phyloP scores from a whole-genome alignment of 345 rosid species.

The Brassica incana region DNA sequence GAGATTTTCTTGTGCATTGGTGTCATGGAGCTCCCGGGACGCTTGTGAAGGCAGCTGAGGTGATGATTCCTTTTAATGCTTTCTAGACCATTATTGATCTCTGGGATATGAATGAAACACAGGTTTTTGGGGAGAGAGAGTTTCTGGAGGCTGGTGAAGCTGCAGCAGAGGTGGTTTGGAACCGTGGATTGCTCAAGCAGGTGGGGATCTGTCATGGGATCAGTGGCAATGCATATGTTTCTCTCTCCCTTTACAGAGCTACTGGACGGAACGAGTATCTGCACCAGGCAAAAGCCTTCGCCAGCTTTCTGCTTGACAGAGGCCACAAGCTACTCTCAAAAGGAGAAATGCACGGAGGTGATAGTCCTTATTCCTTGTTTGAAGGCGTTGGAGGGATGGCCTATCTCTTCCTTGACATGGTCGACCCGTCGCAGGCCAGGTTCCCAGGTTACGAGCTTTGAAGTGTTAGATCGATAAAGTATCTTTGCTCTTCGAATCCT shows the following conservation, averaged over 20 bases:
- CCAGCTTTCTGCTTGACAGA: constrained; percentile 61
- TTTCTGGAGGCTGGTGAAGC: constrained; percentile 57
- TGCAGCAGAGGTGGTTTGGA: constrained; percentile 58
- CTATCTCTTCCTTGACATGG: no score
- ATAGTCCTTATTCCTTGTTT: no score
- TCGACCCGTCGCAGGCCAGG: no score
- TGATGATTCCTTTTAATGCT: constrained; percentile 21
- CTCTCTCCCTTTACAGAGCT: constrained; percentile 56
- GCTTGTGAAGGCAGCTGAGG: constrained; percentile 68
- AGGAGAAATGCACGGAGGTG: no score
- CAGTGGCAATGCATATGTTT: constrained; percentile 64
- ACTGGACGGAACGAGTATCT: constrained; percentile 55
- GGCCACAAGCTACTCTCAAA: constrained; percentile 35
- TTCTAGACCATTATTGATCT: neutral
- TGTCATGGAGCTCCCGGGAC: constrained; percentile 85
- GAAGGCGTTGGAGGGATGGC: no score
- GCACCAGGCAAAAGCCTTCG: constrained; percentile 65
- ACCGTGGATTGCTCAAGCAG: constrained; percentile 39
- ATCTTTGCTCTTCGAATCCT: no score
- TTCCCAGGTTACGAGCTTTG: no score
- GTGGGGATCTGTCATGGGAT: constrained; percentile 77
- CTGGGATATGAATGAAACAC: neutral
- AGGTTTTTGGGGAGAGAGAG: constrained; percentile 59
- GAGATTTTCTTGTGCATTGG: constrained; percentile 66
- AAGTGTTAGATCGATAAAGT: no score